Evolutionary conservation across 2,329 filamentous ascomycete genomes (phyloP).

Genomic region (Aspergillus pseudoglaucus): DNA sequence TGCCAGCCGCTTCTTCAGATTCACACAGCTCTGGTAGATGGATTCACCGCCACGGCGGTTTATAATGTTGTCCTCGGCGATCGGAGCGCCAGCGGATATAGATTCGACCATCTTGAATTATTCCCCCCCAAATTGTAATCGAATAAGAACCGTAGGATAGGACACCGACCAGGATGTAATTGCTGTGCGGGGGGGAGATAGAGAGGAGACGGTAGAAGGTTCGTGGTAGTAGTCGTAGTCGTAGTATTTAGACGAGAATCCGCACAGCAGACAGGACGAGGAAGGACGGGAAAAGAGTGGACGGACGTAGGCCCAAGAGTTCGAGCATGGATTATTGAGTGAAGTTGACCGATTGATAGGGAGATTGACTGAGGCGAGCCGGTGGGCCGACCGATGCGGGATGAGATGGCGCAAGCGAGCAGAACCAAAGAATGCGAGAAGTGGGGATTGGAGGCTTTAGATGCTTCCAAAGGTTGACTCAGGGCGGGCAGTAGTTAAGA

Average conservation of each 20-base stretch:
- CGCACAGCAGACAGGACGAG: constrained; percentile 25
- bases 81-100: constrained; percentile 29
- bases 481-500: neutral
- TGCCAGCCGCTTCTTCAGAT: constrained; percentile 71
- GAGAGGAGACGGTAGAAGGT: constrained; percentile 6
- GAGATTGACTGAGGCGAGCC: constrained; percentile 10
- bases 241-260: constrained; percentile 15
- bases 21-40: constrained; percentile 90
- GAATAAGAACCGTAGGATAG: neutral
- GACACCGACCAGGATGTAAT: constrained; percentile 5
- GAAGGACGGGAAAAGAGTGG: constrained; percentile 12
- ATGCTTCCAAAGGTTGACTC: neutral
- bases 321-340: constrained; percentile 26
- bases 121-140: constrained; percentile 10
- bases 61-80: constrained; percentile 88
- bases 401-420: constrained; percentile 20
- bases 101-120: constrained; percentile 30
- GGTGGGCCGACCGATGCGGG: constrained; percentile 22
- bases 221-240: constrained; percentile 15
- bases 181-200: constrained; percentile 1
- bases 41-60: constrained; percentile 94
- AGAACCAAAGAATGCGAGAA: constrained; percentile 12
- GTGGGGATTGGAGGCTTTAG: constrained; percentile 9
- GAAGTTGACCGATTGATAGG: constrained; percentile 3
- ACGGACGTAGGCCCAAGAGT: constrained; percentile 21